These are phyloP conservation scores for Exophiala mesophila DNA, from an alignment of 2,329 filamentous ascomycete genomes.

Conservation along the genomic window DNA sequence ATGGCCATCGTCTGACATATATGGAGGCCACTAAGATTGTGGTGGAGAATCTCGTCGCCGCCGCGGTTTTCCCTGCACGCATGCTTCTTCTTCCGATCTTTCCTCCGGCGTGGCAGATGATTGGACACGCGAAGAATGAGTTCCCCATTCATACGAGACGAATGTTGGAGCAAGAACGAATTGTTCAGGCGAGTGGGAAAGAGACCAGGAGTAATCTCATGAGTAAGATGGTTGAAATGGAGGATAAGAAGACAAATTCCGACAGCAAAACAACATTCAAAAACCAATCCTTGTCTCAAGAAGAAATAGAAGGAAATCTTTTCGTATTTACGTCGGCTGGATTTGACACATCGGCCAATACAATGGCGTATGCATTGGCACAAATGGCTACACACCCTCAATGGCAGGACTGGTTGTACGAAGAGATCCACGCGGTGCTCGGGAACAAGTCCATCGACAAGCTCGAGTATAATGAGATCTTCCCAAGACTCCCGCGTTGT, in stretches of 20 bases:
- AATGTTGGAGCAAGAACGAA: slow-evolving; percentile 29
- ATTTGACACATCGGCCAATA: slow-evolving; percentile 47
- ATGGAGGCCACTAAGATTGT: slow-evolving; percentile 33
- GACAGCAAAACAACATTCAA: slow-evolving; percentile 2
- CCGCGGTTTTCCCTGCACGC: slow-evolving; percentile 28
- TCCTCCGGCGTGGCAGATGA: slow-evolving; percentile 24
- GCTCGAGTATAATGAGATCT: slow-evolving; percentile 41
- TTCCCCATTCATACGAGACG: slow-evolving; percentile 29
- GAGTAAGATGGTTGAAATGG: slow-evolving; percentile 18
- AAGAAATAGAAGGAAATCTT: slow-evolving; percentile 24
- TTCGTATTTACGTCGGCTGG: slow-evolving; percentile 25
- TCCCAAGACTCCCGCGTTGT: slow-evolving; percentile 41
- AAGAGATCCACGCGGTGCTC: slow-evolving; percentile 43
- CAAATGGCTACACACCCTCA: slow-evolving; percentile 44
- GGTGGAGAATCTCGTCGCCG: slow-evolving; percentile 29
- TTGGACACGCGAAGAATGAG: slow-evolving; percentile 29
- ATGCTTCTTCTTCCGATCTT: slow-evolving; percentile 21
- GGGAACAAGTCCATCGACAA: slow-evolving; percentile 23
- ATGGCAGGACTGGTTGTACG: slow-evolving; percentile 50
- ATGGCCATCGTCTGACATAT: slow-evolving; percentile 27
- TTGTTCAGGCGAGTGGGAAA: slow-evolving; percentile 9
- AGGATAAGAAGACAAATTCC: slow-evolving; percentile 1
- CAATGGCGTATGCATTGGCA: slow-evolving; percentile 46
- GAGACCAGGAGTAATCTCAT: slow-evolving; percentile 30
- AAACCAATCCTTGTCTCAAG: slow-evolving; percentile 13